Evolutionary conservation across 2,329 filamentous ascomycete species (phyloP), one percentile per base, ranked within the genome.

Genomic region (Verticillium albo-atrum): DNA sequence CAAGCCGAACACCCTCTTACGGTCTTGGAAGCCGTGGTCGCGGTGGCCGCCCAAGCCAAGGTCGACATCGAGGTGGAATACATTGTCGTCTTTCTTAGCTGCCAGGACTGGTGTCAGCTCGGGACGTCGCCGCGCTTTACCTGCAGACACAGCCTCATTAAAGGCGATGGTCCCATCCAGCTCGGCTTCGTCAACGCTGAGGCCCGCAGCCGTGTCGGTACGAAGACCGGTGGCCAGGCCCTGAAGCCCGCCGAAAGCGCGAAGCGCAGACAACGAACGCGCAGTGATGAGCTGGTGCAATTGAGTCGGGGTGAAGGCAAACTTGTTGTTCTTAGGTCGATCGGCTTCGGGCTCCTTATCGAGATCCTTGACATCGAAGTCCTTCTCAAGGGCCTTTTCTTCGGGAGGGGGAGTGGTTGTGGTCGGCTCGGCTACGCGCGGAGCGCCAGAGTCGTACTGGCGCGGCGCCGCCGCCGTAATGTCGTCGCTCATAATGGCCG

Each of bases 1-100:
- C 63, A 85, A 82, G 57, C 84, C 86, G 69, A 85, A 93, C 7
- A 92, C 78, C 35, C 88, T 85, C 68, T 83, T 89, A 25, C 90
- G 85, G 66, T 92, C 90, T 23, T 69, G 67, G 63, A 82, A 89
- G 3, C 28, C 6, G 14, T 58, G 20, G 10, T 58, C 10, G 73
- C 62, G 60, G 10, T 63, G 58, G 2, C 55, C 57, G 1, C 52
- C 58, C 12, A 37, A 15, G 6, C 25, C 71, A 3, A 63, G 50
- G 27, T 63, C 61, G 34, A 63, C 23, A 42, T 63, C 56, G n/a
- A 63, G 56, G 27, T 61, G 62, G 60, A 62, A 59, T 69, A 74
- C 1, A 70, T 68, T 7, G 68, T 68, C 55, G 66, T 60, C 15
- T 61, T 63, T 12, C 66, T 56, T 50, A 62, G 60, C 6, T 61